These are phyloP conservation scores for Emergomyces africanus DNA, from an alignment of 2,329 filamentous ascomycete genomes.

Conservation along the genomic window DNA sequence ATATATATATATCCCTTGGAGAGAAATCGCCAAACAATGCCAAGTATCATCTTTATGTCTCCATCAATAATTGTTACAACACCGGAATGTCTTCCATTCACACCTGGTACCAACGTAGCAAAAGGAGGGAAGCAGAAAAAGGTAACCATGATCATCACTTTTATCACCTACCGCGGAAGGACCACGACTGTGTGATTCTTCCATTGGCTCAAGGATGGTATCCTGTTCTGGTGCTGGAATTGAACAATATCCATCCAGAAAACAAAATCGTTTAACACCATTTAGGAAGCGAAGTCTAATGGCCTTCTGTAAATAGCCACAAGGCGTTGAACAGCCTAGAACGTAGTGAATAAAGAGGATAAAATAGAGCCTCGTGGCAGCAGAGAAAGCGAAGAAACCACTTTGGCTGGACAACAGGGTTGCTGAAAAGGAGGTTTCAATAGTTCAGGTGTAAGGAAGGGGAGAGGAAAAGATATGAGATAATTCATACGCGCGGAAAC, in stretches of 20 bases:
- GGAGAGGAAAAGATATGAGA: background rate
- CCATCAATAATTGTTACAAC: background rate
- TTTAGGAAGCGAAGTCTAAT: background rate
- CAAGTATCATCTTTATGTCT: background rate
- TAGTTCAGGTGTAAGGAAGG: background rate
- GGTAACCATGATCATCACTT: background rate
- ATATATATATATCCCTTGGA: background rate
- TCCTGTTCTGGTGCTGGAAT: background rate
- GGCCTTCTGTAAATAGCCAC: background rate
- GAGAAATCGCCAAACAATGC: background rate
- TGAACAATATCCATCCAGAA: background rate
- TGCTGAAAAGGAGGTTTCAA: background rate
- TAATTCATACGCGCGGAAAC: background rate
- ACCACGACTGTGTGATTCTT: background rate
- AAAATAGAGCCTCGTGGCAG: background rate
- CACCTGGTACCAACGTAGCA: background rate
- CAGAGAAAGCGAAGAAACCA: background rate
- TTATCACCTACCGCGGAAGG: background rate
- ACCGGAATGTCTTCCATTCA: background rate
- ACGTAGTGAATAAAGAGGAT: too few species aligned
- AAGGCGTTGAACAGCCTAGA: background rate
- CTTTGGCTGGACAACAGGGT: background rate
- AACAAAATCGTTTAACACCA: background rate
- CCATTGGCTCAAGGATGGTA: background rate
- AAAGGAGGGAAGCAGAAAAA: background rate